Base-by-base conservation (phyloP, 257 asterid genomes). In the Solanum corneliomulleri region DNA sequence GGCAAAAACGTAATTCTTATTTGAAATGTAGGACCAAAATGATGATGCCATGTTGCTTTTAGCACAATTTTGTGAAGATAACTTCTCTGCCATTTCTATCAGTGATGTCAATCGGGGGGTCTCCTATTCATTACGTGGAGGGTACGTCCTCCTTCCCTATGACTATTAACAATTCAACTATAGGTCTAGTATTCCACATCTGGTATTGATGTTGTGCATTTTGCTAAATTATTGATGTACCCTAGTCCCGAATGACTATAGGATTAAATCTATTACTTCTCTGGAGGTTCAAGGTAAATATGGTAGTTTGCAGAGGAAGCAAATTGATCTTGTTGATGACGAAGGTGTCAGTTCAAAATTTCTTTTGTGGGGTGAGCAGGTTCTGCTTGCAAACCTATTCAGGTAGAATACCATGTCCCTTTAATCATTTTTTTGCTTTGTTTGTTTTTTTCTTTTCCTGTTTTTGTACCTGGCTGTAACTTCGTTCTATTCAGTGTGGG, bases 11-110 rank as follows among this genome's bases (percentile, higher is more conserved):
- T 78, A 66, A 78, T 80, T 80, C 85, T 80, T 80, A 18, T 49
- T 80, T 39, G 68, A 80, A 49, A 86, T 88, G 87, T 91, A 97
- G 99, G 99, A 96, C 89, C 96, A 92, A 88, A 98, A 97, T 88
- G 93, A 97, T 85, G 99, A 97, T 47, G 96, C 98, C 72, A 95
- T 97, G 96, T 91, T 97, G 76, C 89, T 97, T 74, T 97, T 93
- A 88, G 99, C 99, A 85, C 98, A 94, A 87, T 96, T 97, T 90
- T 97, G 98, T 93, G 93, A 94, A 14, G 99, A 97, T 94, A 92
- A 95, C 39, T 96, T 97, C 88, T 92, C 98, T 88, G 92, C 98
- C 39, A 91, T 97, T 85, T 92, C 96, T 86, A 92, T 89, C 29
- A 93, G 92, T 72, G 92, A 91, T 71, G 91, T 89, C 82, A 85